Evolutionary conservation across 2,329 filamentous ascomycete genomes (phyloP).

Genomic region (Fusarium clavum): DNA sequence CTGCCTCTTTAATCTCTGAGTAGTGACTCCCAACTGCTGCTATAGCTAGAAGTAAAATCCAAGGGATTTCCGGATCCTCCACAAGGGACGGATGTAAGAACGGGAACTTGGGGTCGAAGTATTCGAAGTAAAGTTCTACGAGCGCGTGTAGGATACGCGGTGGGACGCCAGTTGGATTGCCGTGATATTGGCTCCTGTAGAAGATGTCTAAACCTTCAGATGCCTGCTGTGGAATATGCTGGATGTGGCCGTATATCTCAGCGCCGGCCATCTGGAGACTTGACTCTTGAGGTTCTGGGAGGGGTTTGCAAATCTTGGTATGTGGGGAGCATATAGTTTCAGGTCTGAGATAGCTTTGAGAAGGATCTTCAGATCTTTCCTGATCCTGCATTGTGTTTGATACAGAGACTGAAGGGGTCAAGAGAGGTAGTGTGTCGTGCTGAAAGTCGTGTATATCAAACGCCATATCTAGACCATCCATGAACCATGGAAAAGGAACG

Average conservation of each 20-base stretch:
- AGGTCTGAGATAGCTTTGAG: fast-evolving
- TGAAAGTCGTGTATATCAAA: background rate
- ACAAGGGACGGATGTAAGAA: background rate
- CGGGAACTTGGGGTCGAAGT: background rate
- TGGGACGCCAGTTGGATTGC: fast-evolving
- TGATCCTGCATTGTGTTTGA: background rate
- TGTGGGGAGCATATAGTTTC: background rate
- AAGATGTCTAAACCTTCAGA: background rate
- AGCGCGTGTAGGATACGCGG: fast-evolving
- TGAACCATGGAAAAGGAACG: background rate
- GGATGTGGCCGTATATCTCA: background rate
- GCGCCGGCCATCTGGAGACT: background rate
- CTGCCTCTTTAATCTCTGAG: background rate
- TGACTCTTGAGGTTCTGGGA: background rate
- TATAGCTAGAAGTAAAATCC: fast-evolving
- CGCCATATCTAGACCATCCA: background rate
- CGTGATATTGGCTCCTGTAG: background rate
- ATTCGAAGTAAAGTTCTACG: constrained; percentile 3
- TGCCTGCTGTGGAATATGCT: background rate
- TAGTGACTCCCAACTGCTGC: background rate
- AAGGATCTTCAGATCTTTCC: fast-evolving
- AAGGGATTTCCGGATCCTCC: fast-evolving
- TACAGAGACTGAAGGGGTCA: fast-evolving
- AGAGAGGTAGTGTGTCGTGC: background rate
- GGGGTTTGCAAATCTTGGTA: fast-evolving